A percentile compares a stretch with the other conserved stretches of the same genome.
Evolutionary conservation across 1,284 basidiomycete genomes (phyloP).

Genomic region (Trametes versicolor): DNA sequence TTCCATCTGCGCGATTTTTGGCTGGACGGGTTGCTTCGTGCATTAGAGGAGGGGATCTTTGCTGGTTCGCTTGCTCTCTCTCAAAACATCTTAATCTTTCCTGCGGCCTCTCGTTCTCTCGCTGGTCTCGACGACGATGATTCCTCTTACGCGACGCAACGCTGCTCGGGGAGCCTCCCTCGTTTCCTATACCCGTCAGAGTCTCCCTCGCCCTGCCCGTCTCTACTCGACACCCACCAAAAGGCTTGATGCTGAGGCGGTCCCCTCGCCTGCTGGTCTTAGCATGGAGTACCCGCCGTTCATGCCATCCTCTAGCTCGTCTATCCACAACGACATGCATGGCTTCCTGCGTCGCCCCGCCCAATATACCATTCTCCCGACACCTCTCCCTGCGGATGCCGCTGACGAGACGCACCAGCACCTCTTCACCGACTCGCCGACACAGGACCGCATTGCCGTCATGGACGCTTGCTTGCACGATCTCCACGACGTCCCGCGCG

Average conservation of each 20-base stretch:
- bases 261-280: slow-evolving; percentile 53
- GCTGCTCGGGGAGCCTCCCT: slow-evolving; percentile 59
- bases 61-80: slow-evolving; percentile 27
- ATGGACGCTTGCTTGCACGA: slow-evolving; percentile 84
- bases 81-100: not conserved
- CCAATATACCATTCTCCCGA: slow-evolving; percentile 68
- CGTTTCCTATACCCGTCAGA: slow-evolving; percentile 69
- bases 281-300: slow-evolving; percentile 52
- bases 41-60: slow-evolving; percentile 29
- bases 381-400: slow-evolving; percentile 63
- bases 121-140: slow-evolving; percentile 38
- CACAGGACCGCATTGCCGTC: slow-evolving; percentile 75
- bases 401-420: slow-evolving; percentile 54
- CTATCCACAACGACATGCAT: slow-evolving; percentile 46
- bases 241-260: slow-evolving; percentile 59
- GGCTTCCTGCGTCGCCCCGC: slow-evolving; percentile 58
- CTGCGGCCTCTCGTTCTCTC: not conserved
- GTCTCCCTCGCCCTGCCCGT: slow-evolving; percentile 72
- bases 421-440: slow-evolving; percentile 71
- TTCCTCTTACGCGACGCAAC: slow-evolving; percentile 49
- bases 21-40: not conserved
- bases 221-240: slow-evolving; percentile 71
- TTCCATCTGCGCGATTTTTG: slow-evolving; percentile 15
- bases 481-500: slow-evolving; percentile 76
- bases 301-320: slow-evolving; percentile 38